Base-by-base conservation (phyloP, 2,329 filamentous ascomycete species). In the Ampelomyces quisqualis region DNA sequence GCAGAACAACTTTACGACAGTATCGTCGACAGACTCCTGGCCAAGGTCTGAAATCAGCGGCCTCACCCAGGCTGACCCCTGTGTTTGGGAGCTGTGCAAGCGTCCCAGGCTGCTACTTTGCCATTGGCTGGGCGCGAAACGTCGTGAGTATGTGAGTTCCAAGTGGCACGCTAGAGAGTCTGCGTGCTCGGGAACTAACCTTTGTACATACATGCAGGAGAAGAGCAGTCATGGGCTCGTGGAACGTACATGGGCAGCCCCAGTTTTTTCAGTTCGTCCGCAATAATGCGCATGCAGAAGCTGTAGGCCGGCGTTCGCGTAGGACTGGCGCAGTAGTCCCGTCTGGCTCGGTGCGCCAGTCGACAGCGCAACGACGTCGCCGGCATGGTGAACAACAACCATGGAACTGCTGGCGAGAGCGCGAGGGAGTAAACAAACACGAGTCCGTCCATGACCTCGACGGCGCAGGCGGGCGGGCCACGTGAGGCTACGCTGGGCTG, bases 111-210 rank as follows among this genome's bases (percentile, higher is more conserved):
- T n/a, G n/a, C n/a, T n/a, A 34, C 49, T 56, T 56, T 51, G 20
- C 60, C 42, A 61, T 65, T 64, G 60, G 62, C 43, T 45, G 50
- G 10, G 45, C 35, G 47, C 48, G 17, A 47, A n/a, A n/a, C n/a
- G n/a, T n/a, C n/a, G n/a, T n/a, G 36, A 58, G 55, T 47, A 42
- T 27, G 40, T 13, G 43, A 13, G 26, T 23, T 39, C 40, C 49
- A 31, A 59, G 42, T 62, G 57, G 50, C 40, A 19, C 40, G 41
- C 40, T 51, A 35, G 38, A 21, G 47, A n/a, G 22, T n/a, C n/a
- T n/a, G n/a, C n/a, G n/a, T n/a, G n/a, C n/a, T n/a, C n/a, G n/a
- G n/a, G n/a, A n/a, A n/a, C n/a, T n/a, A n/a, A n/a, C n/a, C 22
- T 8, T 24, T 24, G 9, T 24, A n/a, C 22, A 24, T 24, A 24